Base-by-base conservation (phyloP, 768 basidiomycete species). In the Hydnomerulius pinastri region DNA sequence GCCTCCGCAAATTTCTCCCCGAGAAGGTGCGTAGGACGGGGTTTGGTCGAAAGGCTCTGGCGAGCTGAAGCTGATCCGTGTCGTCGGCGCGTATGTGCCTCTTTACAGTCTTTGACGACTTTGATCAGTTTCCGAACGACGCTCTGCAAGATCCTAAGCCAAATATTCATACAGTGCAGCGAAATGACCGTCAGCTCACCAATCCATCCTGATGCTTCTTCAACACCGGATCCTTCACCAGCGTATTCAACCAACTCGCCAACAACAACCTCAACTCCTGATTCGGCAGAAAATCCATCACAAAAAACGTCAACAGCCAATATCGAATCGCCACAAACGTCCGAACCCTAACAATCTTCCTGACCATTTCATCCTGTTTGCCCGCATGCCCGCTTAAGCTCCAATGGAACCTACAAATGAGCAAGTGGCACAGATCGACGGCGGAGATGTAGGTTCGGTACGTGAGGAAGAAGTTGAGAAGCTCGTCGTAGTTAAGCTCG, bases 321-420 rank as follows among this genome's bases (percentile, higher is more conserved):
- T 92, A 92, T 36, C 91, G 80, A 47, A 95, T 83, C 5, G 92
- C 91, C 27, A 92, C 88, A 64, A 92, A 94, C 10, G 93, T 95
- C 62, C 94, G 77, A 8, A 93, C 90, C 36, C 91, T 81, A 21
- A 93, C 91, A 46, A 94, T 85, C 44, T 85, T 78, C 48, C 85
- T 77, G 28, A 85, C 80, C 46, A 78, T 78, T 54, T 90, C 87
- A 60, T 92, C 92, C 41, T 82, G 78, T 24, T 47, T 56, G 27
- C 41, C 60, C 43, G 47, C 45, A 52, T 60, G 61, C 3, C 63
- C 60, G 21, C 69, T 70, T 39, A 93, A 70, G 2, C 92, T 85
- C 94, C 93, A 96, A 62, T 92, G 88, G 66, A 96, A 96, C 23
- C 94, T 81, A 53, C 84, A 86, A 24, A 92, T 87, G 42, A 97